Evolutionary conservation across 768 basidiomycete genomes (phyloP).

Genomic region (Lepiota brunneoincarnata): DNA sequence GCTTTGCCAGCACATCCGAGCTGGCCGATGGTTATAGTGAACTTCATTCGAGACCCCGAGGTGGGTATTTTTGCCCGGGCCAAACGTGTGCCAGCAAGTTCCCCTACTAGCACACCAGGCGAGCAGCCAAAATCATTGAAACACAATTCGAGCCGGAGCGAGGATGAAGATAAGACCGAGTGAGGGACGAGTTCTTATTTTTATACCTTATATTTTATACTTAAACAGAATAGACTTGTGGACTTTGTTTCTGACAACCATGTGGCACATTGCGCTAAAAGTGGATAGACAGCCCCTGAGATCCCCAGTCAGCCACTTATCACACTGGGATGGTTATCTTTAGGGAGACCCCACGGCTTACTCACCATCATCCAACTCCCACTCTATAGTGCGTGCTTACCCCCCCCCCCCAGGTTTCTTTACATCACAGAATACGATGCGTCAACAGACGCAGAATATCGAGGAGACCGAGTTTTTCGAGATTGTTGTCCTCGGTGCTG

Average conservation of each 20-base stretch:
- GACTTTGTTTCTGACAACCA: no score
- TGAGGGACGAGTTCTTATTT: slow-evolving; percentile 1
- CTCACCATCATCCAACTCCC: not conserved
- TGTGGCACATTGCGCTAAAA: no score
- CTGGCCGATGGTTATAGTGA: slow-evolving; percentile 93
- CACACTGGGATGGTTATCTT: no score
- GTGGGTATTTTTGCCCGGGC: slow-evolving; percentile 89
- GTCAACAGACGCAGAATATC: not conserved
- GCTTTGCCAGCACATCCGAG: slow-evolving; percentile 81
- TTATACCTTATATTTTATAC: no score
- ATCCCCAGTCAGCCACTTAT: no score
- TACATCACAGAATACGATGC: not conserved
- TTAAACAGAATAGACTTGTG: no score
- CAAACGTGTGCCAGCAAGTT: slow-evolving; percentile 52
- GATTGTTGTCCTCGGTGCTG: slow-evolving; percentile 38
- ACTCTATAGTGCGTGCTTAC: no score
- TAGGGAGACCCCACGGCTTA: not conserved
- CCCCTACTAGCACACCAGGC: not conserved
- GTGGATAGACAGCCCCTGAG: no score
- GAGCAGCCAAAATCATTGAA: not conserved
- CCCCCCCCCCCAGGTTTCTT: not conserved
- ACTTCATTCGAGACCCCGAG: slow-evolving; percentile 88
- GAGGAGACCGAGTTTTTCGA: slow-evolving; percentile 19
- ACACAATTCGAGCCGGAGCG: slow-evolving; percentile 3
- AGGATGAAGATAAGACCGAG: slow-evolving; percentile 25